Base-by-base conservation (phyloP, 768 basidiomycete genomes). In the Mycena olivaceomarginata region DNA sequence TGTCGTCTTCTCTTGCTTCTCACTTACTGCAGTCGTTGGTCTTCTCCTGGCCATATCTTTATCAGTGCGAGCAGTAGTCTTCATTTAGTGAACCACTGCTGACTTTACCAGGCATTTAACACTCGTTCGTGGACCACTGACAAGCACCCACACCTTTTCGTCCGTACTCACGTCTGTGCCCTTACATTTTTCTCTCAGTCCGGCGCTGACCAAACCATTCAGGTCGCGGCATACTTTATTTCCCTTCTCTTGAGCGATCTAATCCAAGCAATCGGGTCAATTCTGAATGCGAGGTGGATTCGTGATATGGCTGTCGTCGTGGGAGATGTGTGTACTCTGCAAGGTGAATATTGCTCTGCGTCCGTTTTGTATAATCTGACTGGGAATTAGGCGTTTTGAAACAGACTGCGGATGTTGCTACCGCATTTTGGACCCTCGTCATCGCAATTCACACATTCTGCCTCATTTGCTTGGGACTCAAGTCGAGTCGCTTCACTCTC, bases 371-470 rank as follows among this genome's bases (percentile, higher is more conserved):
- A 66, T 67, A 25, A 31, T 12, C n/a, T 48, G 6, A 64, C 64
- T 45, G 12, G 25, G 39, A 56, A 74, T 16, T 63, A 88, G 87
- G 86, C 59, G 84, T 87, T 16, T 78, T 91, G 67, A 91, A 91
- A 80, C 90, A 91, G 69, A 75, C 85, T 5, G 87, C 91, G 11
- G 91, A 92, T 77, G 87, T 92, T 57, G 87, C 89, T 5, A 88
- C 83, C 10, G 90, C 90, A 6, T 72, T 88, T 12, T 92, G 90
- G 91, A 90, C 84, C 46, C 82, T 87, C 15, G 86, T 90, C 66
- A 92, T 92, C 59, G 90, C 90, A 2, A 72, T 86, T n/a, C 90
- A 91, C 80, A 91, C 89, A 6, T 92, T 92, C 82, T 85, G 84
- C 75, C 82, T 90, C 41, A 84, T 92, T 2, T 91, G 91, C 81